Evolutionary conservation across 2,329 filamentous ascomycete genomes (phyloP), one percentile per base, ranked within the genome.

Genomic region (Penicillium digitatum): DNA sequence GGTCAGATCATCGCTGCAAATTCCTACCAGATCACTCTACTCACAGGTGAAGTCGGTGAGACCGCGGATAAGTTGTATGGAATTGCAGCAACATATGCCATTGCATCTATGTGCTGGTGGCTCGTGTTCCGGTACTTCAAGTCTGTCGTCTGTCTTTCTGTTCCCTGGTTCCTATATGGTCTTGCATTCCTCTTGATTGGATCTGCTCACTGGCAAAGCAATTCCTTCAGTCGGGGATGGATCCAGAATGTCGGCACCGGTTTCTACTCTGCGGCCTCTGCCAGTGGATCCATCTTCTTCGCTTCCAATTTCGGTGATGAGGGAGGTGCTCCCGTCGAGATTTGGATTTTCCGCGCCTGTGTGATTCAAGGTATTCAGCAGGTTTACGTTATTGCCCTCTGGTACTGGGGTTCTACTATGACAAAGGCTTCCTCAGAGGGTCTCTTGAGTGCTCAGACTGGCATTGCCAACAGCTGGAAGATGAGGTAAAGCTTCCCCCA

Each of bases 11-110:
- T 87, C 45, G 82, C 84, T 1, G 81, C 83, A 54, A 86, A 86
- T 69, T 86, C 82, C 0, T 86, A 87, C 72, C 85, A 87, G 65
- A 84, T 87, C 65, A 86, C 84, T 0, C 76, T 87, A n/a, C 76
- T 87, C n/a, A 84, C 83, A 0, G 85, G 85, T n/a, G 80, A 84
- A 61, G 76, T 84, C 27, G 83, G 82, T 61, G 77, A 87, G 66
- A 79, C 79, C 8, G 81, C 83, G 2, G 69, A 75, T 37, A 82
- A 84, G 66, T 75, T 87, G 0, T 87, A 87, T 68, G 76, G 78
- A 50, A 81, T 85, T 44, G 83, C 83, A 0, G 79, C 76, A 11
- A 81, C 84, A 29, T 87, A 86, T 64, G 76, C 84, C 8, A 74
- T 75, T 27, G 78, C 81, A 6, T 85, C 83, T 0, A 68, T 84